Evolutionary conservation across 306 rosid genomes (phyloP).

Genomic region (Pterocarpus santalinus): DNA sequence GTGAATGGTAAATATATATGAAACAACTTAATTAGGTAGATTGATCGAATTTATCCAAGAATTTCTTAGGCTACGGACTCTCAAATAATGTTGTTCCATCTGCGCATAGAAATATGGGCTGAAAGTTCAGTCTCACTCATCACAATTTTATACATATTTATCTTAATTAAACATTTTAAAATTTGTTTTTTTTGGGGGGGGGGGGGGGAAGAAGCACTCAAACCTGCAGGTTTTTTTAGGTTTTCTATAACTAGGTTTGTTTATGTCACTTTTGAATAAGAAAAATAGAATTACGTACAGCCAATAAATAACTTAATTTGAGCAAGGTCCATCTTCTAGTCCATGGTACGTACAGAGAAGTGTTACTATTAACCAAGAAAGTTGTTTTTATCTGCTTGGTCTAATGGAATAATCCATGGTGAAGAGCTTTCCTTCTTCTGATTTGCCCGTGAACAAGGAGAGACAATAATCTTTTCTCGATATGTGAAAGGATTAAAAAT

Average conservation of each 20-base stretch:
- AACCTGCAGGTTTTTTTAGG: background rate
- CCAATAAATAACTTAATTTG: background rate
- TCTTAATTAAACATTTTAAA: background rate
- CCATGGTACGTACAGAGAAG: background rate
- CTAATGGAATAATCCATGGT: conserved; percentile 9
- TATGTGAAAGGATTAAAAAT: conserved; percentile 1
- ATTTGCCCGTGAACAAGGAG: conserved; percentile 38
- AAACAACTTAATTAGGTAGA: conserved; percentile 10
- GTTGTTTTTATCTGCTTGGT: conserved; percentile 20
- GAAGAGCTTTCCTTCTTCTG: background rate
- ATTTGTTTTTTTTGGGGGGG: too few species aligned
- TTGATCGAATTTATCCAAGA: background rate
- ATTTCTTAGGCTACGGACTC: background rate
- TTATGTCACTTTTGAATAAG: background rate
- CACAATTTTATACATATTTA: background rate
- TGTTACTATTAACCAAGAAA: background rate
- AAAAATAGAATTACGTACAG: background rate
- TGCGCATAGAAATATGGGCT: background rate
- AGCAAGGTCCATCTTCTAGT: background rate
- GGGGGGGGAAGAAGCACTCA: too few species aligned
- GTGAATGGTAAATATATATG: conserved; percentile 33
- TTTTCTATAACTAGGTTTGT: background rate
- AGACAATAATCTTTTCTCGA: conserved; percentile 10
- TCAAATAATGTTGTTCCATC: background rate
- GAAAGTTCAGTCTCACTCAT: background rate